Evolutionary conservation across 306 rosid species (phyloP).

Genomic region (Potentilla sterilis): DNA sequence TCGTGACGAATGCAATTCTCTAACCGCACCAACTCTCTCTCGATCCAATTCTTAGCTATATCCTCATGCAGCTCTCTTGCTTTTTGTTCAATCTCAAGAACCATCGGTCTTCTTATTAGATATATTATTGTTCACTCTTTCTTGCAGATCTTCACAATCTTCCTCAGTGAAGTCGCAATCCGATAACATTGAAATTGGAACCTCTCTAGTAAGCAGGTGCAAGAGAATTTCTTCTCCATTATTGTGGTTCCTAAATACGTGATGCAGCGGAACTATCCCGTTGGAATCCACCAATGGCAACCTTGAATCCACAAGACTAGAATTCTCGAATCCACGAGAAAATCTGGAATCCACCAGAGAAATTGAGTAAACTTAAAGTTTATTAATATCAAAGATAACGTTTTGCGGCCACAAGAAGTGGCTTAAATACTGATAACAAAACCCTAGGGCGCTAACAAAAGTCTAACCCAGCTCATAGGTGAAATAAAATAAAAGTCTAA

Average conservation of each 20-base stretch:
- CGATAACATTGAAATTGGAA: conserved; percentile 47
- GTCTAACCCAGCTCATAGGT: no score
- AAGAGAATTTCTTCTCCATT: conserved; percentile 30
- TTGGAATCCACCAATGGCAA: no score
- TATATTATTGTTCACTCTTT: background rate
- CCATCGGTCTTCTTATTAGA: background rate
- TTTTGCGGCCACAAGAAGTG: no score
- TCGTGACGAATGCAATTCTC: background rate
- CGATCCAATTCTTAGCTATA: background rate
- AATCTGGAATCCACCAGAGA: no score
- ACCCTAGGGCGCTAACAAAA: no score
- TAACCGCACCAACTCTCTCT: background rate
- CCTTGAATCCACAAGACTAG: no score
- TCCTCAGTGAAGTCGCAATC: conserved; percentile 68
- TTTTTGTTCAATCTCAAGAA: conserved; percentile 1
- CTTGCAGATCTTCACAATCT: background rate
- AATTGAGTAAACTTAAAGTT: no score
- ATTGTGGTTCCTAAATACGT: conserved; percentile 6
- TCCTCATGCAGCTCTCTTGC: background rate
- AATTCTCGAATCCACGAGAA: no score
- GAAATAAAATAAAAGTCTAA: no score
- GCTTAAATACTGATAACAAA: no score
- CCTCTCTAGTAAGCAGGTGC: conserved; percentile 35
- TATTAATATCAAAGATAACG: no score
- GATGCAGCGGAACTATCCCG: no score